Evolutionary conservation across 164 flowering plant species (phyloP).

Genomic region (Saururus chinensis): DNA sequence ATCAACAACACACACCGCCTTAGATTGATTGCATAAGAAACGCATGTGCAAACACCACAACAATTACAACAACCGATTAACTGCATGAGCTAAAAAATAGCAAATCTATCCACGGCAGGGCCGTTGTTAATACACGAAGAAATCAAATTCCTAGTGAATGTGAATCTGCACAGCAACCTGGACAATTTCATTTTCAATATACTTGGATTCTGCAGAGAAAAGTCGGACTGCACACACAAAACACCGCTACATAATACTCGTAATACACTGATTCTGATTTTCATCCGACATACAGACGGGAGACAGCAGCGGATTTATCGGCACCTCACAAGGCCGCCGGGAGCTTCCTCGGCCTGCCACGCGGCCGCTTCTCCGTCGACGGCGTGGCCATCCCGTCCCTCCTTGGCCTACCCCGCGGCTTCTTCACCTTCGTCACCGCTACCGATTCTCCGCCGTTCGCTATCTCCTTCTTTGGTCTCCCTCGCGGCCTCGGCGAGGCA

Average conservation of each 20-base stretch:
- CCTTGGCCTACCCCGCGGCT: slow-evolving; percentile 7
- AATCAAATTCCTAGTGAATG: no score
- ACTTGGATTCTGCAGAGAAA: no score
- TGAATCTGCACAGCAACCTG: background rate
- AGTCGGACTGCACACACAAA: no score
- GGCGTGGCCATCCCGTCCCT: background rate
- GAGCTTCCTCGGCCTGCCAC: slow-evolving; percentile 6
- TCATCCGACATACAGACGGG: background rate
- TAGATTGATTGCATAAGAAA: no score
- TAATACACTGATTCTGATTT: no score
- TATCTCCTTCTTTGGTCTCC: background rate
- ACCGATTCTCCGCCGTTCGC: background rate
- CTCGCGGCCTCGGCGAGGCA: background rate
- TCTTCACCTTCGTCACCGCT: background rate
- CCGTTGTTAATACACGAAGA: no score
- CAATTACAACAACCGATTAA: no score
- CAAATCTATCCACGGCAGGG: no score
- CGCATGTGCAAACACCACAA: no score
- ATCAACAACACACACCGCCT: no score
- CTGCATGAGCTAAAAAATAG: no score
- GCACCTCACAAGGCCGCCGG: background rate
- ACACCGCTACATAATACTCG: no score
- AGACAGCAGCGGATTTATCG: background rate
- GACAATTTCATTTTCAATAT: background rate
- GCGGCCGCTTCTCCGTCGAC: slow-evolving; percentile 1